A percentile compares a stretch with the other conserved stretches of the same genome.
Conservation (phyloP, 2,329 filamentous ascomycete species). For the Fonsecaea monophora region DNA sequence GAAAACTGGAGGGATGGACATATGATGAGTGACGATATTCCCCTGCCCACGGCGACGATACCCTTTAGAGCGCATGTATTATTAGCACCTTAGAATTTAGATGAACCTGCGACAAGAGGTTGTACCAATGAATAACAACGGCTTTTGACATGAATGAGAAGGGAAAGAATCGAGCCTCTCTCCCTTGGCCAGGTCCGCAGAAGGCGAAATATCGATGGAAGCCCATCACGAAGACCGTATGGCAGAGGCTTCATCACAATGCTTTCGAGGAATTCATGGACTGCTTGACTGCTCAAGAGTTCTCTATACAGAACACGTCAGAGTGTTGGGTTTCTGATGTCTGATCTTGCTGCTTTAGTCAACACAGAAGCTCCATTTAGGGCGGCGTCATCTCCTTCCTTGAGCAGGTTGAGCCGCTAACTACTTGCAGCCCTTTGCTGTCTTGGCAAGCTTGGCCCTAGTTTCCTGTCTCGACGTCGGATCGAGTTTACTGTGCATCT, state of each 20-base stretch:
- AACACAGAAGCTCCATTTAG: not conserved
- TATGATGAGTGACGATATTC: constrained; percentile 33
- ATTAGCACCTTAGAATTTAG: constrained; percentile 23
- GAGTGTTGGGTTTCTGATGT: no score
- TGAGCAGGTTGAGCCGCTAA: not conserved
- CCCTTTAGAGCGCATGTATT: constrained; percentile 34
- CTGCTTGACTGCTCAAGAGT: no score
- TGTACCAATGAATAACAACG: not conserved
- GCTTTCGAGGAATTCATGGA: no score
- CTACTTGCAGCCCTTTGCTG: not conserved
- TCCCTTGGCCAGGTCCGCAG: no score
- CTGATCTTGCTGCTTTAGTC: not conserved
- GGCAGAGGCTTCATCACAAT: no score
- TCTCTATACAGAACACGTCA: no score
- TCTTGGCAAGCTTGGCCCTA: not conserved
- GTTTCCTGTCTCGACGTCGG: not conserved
- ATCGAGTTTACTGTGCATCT: not conserved
- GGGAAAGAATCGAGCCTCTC: no score
- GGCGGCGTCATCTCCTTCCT: not conserved
- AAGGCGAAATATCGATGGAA: no score
- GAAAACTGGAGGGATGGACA: constrained; percentile 20
- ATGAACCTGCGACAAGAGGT: not conserved
- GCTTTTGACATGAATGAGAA: no score
- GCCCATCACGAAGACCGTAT: no score
- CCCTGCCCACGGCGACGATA: constrained; percentile 31